phyloP scores from a whole-genome alignment of 352 stramenopile genomes.

The Globisporangium iwayamae region DNA sequence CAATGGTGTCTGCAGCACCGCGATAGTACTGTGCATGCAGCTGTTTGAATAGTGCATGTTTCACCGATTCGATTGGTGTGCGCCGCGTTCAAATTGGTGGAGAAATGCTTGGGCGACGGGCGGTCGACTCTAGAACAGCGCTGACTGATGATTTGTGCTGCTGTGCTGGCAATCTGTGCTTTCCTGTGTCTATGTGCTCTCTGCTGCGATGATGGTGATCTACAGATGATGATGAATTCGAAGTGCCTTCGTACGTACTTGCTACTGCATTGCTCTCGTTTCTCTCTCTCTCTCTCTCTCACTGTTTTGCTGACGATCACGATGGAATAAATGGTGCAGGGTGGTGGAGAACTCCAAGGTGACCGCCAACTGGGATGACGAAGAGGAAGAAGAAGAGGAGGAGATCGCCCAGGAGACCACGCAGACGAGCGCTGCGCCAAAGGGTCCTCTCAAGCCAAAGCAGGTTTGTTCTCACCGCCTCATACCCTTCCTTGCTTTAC shows the following conservation, averaged over 20 bases:
- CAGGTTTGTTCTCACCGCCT: conserved; percentile 21
- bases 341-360: conserved; percentile 41
- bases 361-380: conserved; percentile 69
- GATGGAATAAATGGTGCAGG: conserved; percentile 13
- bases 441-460: conserved; percentile 76
- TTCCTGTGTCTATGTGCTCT: background rate
- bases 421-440: conserved; percentile 27
- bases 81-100: background rate
- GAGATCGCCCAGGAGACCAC: conserved; percentile 19
- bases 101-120: background rate
- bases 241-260: conserved; percentile 41
- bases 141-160: background rate
- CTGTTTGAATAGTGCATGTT: background rate
- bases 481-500: background rate
- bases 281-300: background rate
- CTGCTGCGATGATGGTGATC: background rate
- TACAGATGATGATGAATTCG: conserved; percentile 81
- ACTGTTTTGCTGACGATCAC: conserved; percentile 2
- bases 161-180: background rate
- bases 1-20: background rate
- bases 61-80: background rate
- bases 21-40: too few species aligned
- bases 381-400: conserved; percentile 71
- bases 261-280: background rate
- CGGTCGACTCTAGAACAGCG: background rate